Evolutionary conservation across 495 filamentous ascomycete genomes (phyloP).

Genomic region (Aspergillus campestris): DNA sequence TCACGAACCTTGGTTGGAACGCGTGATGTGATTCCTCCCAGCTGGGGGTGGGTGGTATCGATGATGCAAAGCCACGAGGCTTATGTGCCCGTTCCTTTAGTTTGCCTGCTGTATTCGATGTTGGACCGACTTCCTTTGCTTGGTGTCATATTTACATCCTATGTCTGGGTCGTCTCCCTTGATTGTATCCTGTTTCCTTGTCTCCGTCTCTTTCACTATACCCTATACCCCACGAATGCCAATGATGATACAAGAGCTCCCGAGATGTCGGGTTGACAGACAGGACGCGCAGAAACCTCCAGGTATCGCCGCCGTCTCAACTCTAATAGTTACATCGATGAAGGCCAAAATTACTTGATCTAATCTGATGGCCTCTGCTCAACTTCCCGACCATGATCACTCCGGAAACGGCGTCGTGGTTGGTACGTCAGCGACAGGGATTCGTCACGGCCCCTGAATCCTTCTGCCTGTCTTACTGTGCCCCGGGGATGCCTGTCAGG

Average conservation of each 20-base stretch:
- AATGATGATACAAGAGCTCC: conserved; percentile 38
- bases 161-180: conserved; percentile 2
- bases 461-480: too few relatives aligned
- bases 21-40: conserved; percentile 10
- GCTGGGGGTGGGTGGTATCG: background rate
- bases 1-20: background rate
- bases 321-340: conserved; percentile 23
- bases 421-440: too few relatives aligned
- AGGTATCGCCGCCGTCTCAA: conserved; percentile 31
- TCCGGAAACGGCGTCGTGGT: too few relatives aligned
- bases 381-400: too few relatives aligned
- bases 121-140: background rate
- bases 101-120: too few relatives aligned
- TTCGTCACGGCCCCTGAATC: too few relatives aligned
- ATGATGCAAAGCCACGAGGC: conserved; percentile 7
- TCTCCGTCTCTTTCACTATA: conserved; percentile 2
- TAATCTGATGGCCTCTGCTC: conserved; percentile 38
- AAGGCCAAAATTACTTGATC: conserved; percentile 48
- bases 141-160: background rate
- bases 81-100: too few relatives aligned
- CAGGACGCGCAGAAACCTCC: conserved; percentile 12
- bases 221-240: conserved; percentile 9
- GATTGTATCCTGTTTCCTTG: background rate
- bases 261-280: conserved; percentile 16
- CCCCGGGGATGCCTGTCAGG: too few relatives aligned